Evolutionary conservation across 2,329 filamentous ascomycete species (phyloP).

Genomic region (Nigrospora oryzae): DNA sequence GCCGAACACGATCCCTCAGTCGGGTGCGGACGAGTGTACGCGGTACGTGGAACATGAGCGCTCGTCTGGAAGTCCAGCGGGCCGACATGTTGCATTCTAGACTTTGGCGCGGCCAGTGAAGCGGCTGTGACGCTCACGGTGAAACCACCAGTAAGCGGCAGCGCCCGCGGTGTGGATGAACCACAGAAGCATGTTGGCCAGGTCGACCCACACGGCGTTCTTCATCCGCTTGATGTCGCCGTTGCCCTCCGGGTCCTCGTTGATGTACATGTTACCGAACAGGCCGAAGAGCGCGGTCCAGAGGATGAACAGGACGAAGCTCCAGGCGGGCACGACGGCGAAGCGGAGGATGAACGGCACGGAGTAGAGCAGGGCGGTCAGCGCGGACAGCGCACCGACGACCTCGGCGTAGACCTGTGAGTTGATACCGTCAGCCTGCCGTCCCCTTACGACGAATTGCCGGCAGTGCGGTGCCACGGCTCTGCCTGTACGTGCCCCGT

Average conservation of each 20-base stretch:
- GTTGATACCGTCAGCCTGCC: neutral
- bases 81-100: too few species aligned
- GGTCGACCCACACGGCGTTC: slow-evolving; percentile 75
- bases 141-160: slow-evolving; percentile 49
- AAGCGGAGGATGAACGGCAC: slow-evolving; percentile 51
- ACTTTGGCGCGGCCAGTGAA: slow-evolving; percentile 50
- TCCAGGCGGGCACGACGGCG: slow-evolving; percentile 55
- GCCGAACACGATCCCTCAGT: too few species aligned
- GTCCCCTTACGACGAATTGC: neutral
- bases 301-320: slow-evolving; percentile 63
- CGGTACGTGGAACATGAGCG: too few species aligned
- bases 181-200: slow-evolving; percentile 71
- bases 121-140: slow-evolving; percentile 40
- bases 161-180: slow-evolving; percentile 50
- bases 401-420: slow-evolving; percentile 64
- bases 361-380: slow-evolving; percentile 58
- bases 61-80: too few species aligned
- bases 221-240: slow-evolving; percentile 67
- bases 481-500: too few species aligned
- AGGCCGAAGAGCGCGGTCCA: slow-evolving; percentile 79
- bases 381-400: slow-evolving; percentile 54
- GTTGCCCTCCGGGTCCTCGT: slow-evolving; percentile 56
- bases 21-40: too few species aligned
- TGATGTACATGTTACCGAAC: slow-evolving; percentile 74
- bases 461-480: neutral